Evolutionary conservation across 2,329 filamentous ascomycete species (phyloP), one percentile per base, ranked within the genome.

Genomic region (Zymoseptoria pseudotritici): DNA sequence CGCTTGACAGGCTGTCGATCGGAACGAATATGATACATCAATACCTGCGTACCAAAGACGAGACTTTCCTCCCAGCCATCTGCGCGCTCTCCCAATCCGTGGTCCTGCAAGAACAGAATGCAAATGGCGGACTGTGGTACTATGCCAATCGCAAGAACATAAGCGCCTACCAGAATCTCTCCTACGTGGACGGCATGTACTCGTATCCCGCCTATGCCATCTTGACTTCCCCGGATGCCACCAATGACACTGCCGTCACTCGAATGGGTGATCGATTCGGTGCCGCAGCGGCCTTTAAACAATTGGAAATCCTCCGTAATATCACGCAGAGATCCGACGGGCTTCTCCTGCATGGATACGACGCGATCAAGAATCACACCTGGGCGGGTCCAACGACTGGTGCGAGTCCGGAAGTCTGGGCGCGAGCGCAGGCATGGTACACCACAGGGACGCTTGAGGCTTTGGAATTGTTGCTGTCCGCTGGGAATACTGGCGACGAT

Each of bases 331-430:
- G 70, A 31, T 70, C 68, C 2, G 76, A 74, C 0, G 76, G 77
- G 0, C 71, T 84, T 0, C 70, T 82, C 0, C 77, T 81, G 0
- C 82, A 85, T 61, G 82, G 82, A 4, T 85, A 82, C 64, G 82
- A 84, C 61, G 77, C 76, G 36, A 73, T 71, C 9, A 76, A 74
- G 59, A 75, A 65, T 0, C 81, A 81, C 4, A 67, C 76, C 0
- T 85, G 83, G 83, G 82, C 82, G 0, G 74, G 82, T 56, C 70
- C 74, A 0, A 58, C 66, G 2, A 83, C 78, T 0, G 82, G 83
- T 1, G 80, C 78, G 0, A 79, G 78, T 50, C 81, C 80, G 0
- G 69, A 79, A 3, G 78, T 83, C 19, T 85, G 83, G 83, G 76
- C 75, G n/a, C 70, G 83, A 2, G 75, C 79, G 3, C 67, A 82